phyloP scores from a whole-genome alignment of 805 yeast species.

The Wickerhamiella dianesei region DNA sequence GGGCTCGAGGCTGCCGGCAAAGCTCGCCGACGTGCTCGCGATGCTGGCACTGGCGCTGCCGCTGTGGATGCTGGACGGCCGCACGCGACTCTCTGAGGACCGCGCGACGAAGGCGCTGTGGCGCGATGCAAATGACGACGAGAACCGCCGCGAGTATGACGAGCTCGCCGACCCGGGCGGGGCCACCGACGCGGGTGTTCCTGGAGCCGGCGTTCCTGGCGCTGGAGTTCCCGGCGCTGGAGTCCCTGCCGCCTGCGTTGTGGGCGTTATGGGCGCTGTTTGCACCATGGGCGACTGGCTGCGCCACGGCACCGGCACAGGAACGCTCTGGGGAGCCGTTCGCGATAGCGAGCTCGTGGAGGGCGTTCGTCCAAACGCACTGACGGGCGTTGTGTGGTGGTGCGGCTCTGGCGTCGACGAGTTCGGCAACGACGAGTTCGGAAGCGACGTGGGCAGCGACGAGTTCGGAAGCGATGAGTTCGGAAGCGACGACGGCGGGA shows the following conservation, averaged over 20 bases:
- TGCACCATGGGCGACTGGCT: not conserved
- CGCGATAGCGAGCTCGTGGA: conserved; percentile 1
- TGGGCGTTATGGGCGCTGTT: not conserved
- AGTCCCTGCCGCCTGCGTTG: not conserved
- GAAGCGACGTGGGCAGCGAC: not conserved
- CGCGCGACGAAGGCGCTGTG: conserved; percentile 17
- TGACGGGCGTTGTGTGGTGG: not conserved
- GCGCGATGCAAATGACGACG: conserved; percentile 28
- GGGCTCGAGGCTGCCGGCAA: conserved; percentile 21
- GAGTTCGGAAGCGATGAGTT: not conserved
- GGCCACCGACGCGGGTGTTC: not conserved
- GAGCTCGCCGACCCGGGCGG: conserved; percentile 8
- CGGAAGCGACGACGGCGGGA: not conserved
- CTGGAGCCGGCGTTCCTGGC: not conserved
- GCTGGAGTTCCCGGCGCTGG: not conserved
- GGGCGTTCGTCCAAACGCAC: conserved; percentile 1
- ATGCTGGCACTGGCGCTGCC: conserved; percentile 34
- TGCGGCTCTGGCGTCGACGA: not conserved
- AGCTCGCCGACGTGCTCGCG: conserved; percentile 13
- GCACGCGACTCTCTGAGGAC: conserved; percentile 11
- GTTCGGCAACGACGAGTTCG: not conserved
- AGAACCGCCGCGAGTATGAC: conserved; percentile 13
- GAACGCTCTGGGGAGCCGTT: not conserved
- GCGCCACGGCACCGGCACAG: not conserved
- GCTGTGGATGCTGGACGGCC: conserved; percentile 23